Evolutionary conservation across 1,284 basidiomycete species (phyloP), one percentile per base, ranked within the genome.

Genomic region (Cerrena zonata): DNA sequence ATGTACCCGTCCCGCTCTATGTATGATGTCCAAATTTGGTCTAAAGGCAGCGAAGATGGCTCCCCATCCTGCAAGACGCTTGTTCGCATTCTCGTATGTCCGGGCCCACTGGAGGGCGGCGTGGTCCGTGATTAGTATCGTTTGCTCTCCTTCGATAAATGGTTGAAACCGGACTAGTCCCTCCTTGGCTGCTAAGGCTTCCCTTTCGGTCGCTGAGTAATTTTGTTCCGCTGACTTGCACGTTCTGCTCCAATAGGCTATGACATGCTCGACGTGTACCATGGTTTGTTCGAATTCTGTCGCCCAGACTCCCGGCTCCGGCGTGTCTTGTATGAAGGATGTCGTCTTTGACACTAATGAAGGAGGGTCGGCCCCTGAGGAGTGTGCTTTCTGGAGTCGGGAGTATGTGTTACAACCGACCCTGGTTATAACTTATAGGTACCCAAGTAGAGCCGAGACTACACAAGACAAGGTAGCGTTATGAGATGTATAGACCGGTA

Each of bases 1-100:
- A 43, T 72, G 69, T 0, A 66, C 59, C 5, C 59, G 47, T 5
- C 69, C 70, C 2, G 68, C 60, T n/a, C 64, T 57, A 47, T 71
- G 69, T 3, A 71, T 54, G 11, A 72, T 70, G 5, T 60, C 38
- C 13, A 73, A 45, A 1, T 50, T 51, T 3, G 66, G 70, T 1
- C 27, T 18, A 50, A 60, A 69, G 0, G 66, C 64, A 11, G 61
- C 30, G 48, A 65, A 65, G 0, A 63, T 53, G 2, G 59, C 51
- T 36, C 64, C 64, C 64, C 62, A 68, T 0, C 69, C 2, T 58
- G n/a, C n/a, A n/a, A n/a, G n/a, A n/a, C n/a, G n/a, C n/a, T n/a
- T n/a, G n/a, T n/a, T n/a, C n/a, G n/a, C 52, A 45, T 67, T 68
- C 47, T 69, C 50, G 49, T 56, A 69, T 0, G 65, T 63, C 7